Evolutionary conservation across 495 filamentous ascomycete species (phyloP), one percentile per base, ranked within the genome.

Genomic region (Penicillium antarcticum): DNA sequence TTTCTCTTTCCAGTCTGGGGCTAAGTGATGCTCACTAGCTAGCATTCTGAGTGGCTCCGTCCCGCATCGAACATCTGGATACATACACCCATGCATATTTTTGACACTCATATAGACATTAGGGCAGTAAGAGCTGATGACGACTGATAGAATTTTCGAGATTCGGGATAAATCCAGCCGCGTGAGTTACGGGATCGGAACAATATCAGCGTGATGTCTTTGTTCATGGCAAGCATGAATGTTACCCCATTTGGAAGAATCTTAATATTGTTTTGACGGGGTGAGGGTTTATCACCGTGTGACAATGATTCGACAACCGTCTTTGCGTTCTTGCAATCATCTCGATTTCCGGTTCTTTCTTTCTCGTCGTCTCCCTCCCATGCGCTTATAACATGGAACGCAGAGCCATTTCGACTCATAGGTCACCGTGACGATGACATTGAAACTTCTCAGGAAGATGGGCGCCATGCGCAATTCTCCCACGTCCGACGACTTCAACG

Each of bases 181-280:
- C 19, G 43, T 48, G 40, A 43, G 17, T 32, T 3, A 16, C 43
- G 61, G 40, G 38, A 24, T 32, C 3, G 19, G 46, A 61, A 63
- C 63, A 65, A 66, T 66, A 54, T 37, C 12, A 23, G 43, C 23
- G 16, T 34, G 16, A 31, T 31, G 31, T 49, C 52, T 50, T 58
- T 62, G 48, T 60, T 48, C 46, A 10, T 8, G 56, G 48, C 49
- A 46, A 26, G 47, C 29, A 45, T 57, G 52, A 63, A 70, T 67
- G 44, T 56, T 56, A 53, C 63, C 59, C 54, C 43, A 56, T 65
- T 39, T 19, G 58, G 62, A 46, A 36, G 38, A 16, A 14, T 45
- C 35, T 56, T 45, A 39, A 21, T 42, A 55, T 44, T 51, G 46
- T 55, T 55, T 41, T 55, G 18, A 21, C 36, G 11, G 11, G 3